phyloP scores from a whole-genome alignment of 805 yeast species.

The Kodamaea neixiangensis region DNA sequence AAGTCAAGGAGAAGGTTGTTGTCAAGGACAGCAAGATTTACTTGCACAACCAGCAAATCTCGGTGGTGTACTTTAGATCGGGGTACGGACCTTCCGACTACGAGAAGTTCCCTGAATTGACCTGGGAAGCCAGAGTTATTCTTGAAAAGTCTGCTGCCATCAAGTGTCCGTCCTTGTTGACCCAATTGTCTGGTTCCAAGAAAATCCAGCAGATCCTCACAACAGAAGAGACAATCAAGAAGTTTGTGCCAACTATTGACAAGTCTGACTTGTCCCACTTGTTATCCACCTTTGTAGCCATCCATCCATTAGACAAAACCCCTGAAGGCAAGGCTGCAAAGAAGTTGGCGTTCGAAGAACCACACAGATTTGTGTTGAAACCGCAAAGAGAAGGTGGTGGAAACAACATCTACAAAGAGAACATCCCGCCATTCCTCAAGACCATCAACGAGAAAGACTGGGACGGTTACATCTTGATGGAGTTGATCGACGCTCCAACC shows the following conservation, averaged over 20 bases:
- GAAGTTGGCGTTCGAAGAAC: slow-evolving; percentile 63
- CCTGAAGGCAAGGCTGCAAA: slow-evolving; percentile 62
- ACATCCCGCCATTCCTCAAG: slow-evolving; percentile 74
- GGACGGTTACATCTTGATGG: slow-evolving; percentile 94
- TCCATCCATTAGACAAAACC: slow-evolving; percentile 81
- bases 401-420: slow-evolving; percentile 83
- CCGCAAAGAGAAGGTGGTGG: slow-evolving; percentile 99
- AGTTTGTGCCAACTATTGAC: slow-evolving; percentile 44
- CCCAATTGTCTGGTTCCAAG: slow-evolving; percentile 91
- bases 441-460: slow-evolving; percentile 67
- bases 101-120: slow-evolving; percentile 47
- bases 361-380: slow-evolving; percentile 79
- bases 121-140: slow-evolving; percentile 76
- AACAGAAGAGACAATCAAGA: slow-evolving; percentile 45
- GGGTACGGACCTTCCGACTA: slow-evolving; percentile 90
- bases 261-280: slow-evolving; percentile 34
- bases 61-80: slow-evolving; percentile 87
- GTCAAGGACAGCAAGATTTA: slow-evolving; percentile 50
- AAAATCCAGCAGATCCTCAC: slow-evolving; percentile 91
- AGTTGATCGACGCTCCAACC: slow-evolving; percentile 77
- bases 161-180: slow-evolving; percentile 86
- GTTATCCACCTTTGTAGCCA: slow-evolving; percentile 73
- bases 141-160: slow-evolving; percentile 80
- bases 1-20: slow-evolving; percentile 48
- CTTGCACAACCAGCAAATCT: slow-evolving; percentile 65